phyloP scores from a whole-genome alignment of 2,329 filamentous ascomycete genomes.

The Apiospora marii region DNA sequence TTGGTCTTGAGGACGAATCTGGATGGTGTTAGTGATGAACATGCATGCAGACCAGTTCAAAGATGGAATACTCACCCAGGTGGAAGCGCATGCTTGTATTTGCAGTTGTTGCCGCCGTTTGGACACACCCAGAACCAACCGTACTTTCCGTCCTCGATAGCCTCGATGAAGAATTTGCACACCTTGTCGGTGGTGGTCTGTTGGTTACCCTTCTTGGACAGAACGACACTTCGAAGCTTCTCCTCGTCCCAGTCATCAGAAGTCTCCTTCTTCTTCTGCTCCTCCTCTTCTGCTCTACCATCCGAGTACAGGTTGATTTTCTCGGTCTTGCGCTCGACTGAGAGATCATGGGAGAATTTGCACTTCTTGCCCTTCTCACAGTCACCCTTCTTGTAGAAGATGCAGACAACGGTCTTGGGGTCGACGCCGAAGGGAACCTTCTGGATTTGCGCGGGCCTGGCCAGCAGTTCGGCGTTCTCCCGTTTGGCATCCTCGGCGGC shows the following conservation, averaged over 20 bases:
- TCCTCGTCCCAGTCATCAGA: conserved; percentile 99
- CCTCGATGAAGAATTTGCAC: conserved; percentile 97
- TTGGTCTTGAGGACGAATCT: conserved; percentile 98
- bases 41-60: not conserved
- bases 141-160: conserved; percentile 98
- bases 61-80: conserved; percentile 75
- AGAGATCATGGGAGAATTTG: conserved; percentile 94
- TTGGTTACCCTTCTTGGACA: conserved; percentile 98
- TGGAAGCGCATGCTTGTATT: conserved; percentile 95
- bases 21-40: conserved; percentile 36
- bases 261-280: conserved; percentile 86
- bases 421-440: conserved; percentile 98
- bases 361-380: conserved; percentile 98
- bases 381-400: conserved; percentile 96
- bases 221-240: conserved; percentile 86
- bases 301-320: conserved; percentile 95
- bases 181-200: conserved; percentile 96
- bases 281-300: conserved; percentile 74
- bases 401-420: conserved; percentile 94
- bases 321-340: conserved; percentile 87
- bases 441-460: conserved; percentile 93
- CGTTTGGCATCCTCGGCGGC: conserved; percentile 85
- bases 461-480: conserved; percentile 82
- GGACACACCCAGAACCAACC: conserved; percentile 99
- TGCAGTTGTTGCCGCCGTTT: conserved; percentile 96